phyloP scores from a whole-genome alignment of 1,139 yeast genomes.

The Candida tetrigidarum region DNA sequence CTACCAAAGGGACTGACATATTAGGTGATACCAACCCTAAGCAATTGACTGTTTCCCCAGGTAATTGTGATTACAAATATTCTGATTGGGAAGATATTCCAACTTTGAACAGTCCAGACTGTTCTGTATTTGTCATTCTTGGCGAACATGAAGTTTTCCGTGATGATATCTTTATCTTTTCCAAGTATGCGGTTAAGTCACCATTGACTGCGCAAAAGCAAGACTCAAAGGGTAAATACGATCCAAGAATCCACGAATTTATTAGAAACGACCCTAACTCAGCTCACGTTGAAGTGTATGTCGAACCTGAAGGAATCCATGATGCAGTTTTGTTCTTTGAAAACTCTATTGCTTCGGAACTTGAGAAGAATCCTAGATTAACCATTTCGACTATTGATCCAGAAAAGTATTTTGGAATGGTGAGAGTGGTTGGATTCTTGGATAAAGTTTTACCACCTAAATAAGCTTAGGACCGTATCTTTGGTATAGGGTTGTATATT shows the following conservation, averaged over 20 bases:
- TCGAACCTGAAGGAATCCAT: constrained; percentile 52
- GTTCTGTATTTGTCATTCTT: constrained; percentile 33
- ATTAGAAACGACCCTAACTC: constrained; percentile 18
- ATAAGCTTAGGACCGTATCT: neutral
- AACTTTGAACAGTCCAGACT: constrained; percentile 29
- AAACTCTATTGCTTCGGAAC: constrained; percentile 21
- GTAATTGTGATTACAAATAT: constrained; percentile 19
- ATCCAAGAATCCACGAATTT: constrained; percentile 24
- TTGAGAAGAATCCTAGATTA: constrained; percentile 15
- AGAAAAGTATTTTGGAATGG: constrained; percentile 31
- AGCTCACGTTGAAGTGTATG: constrained; percentile 25
- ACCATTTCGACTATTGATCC: constrained; percentile 20
- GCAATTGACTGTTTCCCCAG: constrained; percentile 21
- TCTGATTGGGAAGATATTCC: constrained; percentile 42
- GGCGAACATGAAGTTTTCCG: constrained; percentile 52
- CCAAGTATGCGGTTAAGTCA: constrained; percentile 34
- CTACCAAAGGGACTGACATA: constrained; percentile 8
- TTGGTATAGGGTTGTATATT: neutral
- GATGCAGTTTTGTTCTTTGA: constrained; percentile 43
- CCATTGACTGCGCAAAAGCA: constrained; percentile 30
- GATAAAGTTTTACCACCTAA: constrained; percentile 23
- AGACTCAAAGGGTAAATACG: constrained; percentile 27
- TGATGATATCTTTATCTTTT: constrained; percentile 45
- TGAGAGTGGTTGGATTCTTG: constrained; percentile 30
- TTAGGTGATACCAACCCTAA: constrained; percentile 18